Evolutionary conservation across 1,284 basidiomycete genomes (phyloP), one percentile per base, ranked within the genome.

Genomic region (Tremellales sp.): DNA sequence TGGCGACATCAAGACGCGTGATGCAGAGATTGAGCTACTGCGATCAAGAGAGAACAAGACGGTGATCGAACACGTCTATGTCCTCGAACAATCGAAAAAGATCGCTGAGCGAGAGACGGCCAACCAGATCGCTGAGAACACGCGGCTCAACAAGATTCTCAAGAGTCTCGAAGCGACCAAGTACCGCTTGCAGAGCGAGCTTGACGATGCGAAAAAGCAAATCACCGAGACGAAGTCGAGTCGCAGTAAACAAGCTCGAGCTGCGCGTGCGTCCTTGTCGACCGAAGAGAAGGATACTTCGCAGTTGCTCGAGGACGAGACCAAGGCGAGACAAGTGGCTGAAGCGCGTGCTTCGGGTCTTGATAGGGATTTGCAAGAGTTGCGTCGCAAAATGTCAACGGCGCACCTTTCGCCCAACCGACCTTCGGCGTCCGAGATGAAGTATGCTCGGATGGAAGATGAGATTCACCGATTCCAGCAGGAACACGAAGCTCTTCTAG

Each of bases 61-160:
- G 12, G 96, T 97, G 51, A 92, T 99, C 43, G 94, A 99, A 74
- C 96, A 99, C 66, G 92, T 98, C 19, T 88, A 98, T 63, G 96
- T 98, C 15, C 80, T 97, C 5, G 93, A 98, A 70, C 89, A 96
- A 66, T 94, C 96, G 10, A 97, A 97, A 74, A 87, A 87, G 51
- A 85, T 96, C 55, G 96, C 96, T 1, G 94, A 98, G 68, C 83
- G 87, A 23, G 90, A 97, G 69, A 82, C 97, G 6, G 81, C 79
- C 23, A 89, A 91, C 40, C 70, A 73, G 41, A 61, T 73, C 21
- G 52, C 51, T 6, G 72, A 73, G 54, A 70, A 71, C 46, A 60
- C 58, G 42, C 63, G 68, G 11, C 58, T 75, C 25, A 68, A 69
- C 45, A 57, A 58, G 24, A 45, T 68, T 13, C 52, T 73, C 25